These are phyloP conservation scores for Blastocystis sp. DNA, from an alignment of 352 stramenopile genomes.

Conservation along the genomic window DNA sequence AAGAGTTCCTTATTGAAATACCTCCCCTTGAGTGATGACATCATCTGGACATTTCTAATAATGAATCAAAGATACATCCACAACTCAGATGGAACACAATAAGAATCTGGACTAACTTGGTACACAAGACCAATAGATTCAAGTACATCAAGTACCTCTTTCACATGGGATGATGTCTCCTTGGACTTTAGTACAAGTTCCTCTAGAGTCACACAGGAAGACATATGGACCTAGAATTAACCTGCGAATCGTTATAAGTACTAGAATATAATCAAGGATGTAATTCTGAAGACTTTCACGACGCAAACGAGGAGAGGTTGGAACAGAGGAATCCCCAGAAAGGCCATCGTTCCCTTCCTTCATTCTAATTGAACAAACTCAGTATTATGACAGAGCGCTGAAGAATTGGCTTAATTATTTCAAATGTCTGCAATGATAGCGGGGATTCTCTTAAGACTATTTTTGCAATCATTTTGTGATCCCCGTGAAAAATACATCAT, in stretches of 20 bases:
- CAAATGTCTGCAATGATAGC: too few relatives aligned
- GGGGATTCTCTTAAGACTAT: too few relatives aligned
- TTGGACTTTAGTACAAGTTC: neutral
- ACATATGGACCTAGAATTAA: neutral
- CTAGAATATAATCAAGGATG: neutral
- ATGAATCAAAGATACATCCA: neutral
- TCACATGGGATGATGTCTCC: neutral
- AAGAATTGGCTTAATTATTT: too few relatives aligned
- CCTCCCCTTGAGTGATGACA: neutral
- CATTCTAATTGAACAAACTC: too few relatives aligned
- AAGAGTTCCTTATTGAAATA: neutral
- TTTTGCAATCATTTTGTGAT: too few relatives aligned
- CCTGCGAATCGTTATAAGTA: neutral
- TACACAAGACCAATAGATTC: neutral
- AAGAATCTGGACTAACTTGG: neutral
- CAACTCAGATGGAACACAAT: neutral
- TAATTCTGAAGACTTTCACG: neutral
- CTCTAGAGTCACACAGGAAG: neutral
- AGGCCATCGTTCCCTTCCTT: too few relatives aligned
- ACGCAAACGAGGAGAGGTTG: too few relatives aligned
- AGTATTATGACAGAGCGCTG: too few relatives aligned
- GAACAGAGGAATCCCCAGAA: too few relatives aligned
- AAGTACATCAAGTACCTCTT: neutral
- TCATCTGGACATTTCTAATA: neutral
- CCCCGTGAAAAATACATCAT: too few relatives aligned